Evolutionary conservation across 768 basidiomycete genomes (phyloP), one percentile per base, ranked within the genome.

Genomic region (Dentipellis sp.): DNA sequence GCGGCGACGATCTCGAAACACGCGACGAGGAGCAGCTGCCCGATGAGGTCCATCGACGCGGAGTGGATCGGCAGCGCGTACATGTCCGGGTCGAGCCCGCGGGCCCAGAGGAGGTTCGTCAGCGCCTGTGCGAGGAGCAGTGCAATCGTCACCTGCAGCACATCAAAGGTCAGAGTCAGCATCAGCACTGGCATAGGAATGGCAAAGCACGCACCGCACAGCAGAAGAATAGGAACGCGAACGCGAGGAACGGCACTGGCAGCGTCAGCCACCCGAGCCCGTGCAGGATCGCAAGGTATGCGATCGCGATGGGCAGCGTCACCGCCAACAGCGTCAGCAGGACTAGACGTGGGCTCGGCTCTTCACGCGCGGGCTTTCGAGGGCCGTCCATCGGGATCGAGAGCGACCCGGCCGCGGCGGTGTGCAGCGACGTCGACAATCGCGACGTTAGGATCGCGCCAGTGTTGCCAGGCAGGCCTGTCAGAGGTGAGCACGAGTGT

Each of bases 31-130:
- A 95, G 72, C 19, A 87, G 66, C 66, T 94, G 88, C 14, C 91
- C 91, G 35, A 88, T 70, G 52, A 95, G 80, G 67, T 94, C 91
- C 77, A 94, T 86, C 45, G 91, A 65, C 0, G 93, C 90, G 10
- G 90, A 92, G 61, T 95, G 93, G 23, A 95, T 80, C 8, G 94
- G 94, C n/a, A 97, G 72, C 1, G 92, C 92, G 67, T 95, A 94
- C 71, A 88, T 84, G 67, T 97, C 94, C 5, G 94, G 94, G 67
- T 97, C 94, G 23, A 83, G 75, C 10, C 80, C 75, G 55, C 74
- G 81, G 0, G 79, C 78, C 92, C 93, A 95, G 23, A 97, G 78
- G 65, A 81, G 83, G 46, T 80, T 71, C 2, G 92, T 94, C 50
- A 94, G 73, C 10, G 66, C 63, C 51, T 75, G 79, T 1, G 89